Evolutionary conservation across 331 rosid genomes (phyloP).

Genomic region (Stylosanthes scabra): DNA sequence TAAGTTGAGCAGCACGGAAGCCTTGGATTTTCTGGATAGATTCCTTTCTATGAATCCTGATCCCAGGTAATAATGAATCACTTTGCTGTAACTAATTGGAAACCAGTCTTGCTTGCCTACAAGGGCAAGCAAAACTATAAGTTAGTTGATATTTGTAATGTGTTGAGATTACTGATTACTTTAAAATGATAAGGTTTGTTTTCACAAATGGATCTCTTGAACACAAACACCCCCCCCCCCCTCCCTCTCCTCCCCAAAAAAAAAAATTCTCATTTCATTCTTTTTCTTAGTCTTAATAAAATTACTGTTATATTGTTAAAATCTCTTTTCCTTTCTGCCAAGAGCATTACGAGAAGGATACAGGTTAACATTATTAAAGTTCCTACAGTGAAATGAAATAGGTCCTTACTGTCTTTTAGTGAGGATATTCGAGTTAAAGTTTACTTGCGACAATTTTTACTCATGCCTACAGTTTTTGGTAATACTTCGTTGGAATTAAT

Average conservation of each 20-base stretch:
- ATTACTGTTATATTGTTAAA: too few relatives aligned
- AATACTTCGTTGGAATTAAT: slow-evolving; percentile 27
- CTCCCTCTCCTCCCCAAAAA: too few relatives aligned
- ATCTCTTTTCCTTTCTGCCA: neutral
- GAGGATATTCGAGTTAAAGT: neutral
- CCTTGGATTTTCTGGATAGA: slow-evolving; percentile 76
- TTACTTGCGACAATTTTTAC: slow-evolving; percentile 8
- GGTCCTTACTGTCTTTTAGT: too few relatives aligned
- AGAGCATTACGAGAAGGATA: neutral
- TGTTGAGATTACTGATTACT: too few relatives aligned
- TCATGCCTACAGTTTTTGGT: slow-evolving; percentile 15
- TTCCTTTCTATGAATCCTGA: slow-evolving; percentile 89
- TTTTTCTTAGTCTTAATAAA: neutral
- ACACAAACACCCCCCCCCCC: too few relatives aligned
- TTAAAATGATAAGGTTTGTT: neutral
- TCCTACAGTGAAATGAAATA: neutral
- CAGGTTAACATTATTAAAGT: too few relatives aligned
- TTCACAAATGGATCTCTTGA: too few relatives aligned
- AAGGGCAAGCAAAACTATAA: slow-evolving; percentile 11
- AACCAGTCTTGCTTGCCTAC: slow-evolving; percentile 5
- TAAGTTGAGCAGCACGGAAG: slow-evolving; percentile 78
- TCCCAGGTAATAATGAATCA: slow-evolving; percentile 61
- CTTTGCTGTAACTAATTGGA: slow-evolving; percentile 25
- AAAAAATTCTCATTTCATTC: neutral
- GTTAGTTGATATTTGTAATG: slow-evolving; percentile 1